These are phyloP conservation scores for Brassica cretica DNA, from an alignment of 345 rosid species.

Conservation along the genomic window DNA sequence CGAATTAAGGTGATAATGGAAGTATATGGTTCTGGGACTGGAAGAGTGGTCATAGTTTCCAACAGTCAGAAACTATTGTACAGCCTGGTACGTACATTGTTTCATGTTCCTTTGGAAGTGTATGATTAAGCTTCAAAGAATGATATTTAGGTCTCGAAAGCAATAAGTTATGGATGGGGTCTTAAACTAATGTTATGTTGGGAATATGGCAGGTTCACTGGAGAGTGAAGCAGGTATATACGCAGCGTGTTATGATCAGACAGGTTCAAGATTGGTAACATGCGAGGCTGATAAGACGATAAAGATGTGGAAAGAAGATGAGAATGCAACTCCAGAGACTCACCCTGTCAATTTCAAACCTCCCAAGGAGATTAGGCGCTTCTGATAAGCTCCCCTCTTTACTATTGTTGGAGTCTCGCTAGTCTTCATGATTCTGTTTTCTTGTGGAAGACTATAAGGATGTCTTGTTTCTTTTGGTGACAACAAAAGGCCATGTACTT, in stretches of 20 bases:
- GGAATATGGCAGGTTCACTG: conserved; percentile 69
- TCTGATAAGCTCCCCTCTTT: conserved; percentile 40
- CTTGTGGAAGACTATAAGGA: not conserved
- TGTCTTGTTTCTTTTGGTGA: not conserved
- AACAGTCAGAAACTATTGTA: conserved; percentile 90
- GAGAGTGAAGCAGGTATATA: conserved; percentile 98
- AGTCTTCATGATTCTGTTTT: conserved; percentile 13
- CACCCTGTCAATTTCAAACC: conserved; percentile 96
- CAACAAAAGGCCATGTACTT: conserved; percentile 10
- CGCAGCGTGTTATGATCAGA: conserved; percentile 70
- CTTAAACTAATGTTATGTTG: not conserved
- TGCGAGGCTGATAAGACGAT: conserved; percentile 98
- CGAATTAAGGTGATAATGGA: conserved; percentile 81
- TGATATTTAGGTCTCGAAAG: conserved; percentile 2
- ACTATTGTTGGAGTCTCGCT: not conserved
- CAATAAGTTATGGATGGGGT: not conserved
- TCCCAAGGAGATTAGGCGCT: conserved; percentile 94
- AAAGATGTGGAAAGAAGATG: conserved; percentile 99
- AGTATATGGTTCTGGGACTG: conserved; percentile 99
- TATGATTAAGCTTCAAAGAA: not conserved
- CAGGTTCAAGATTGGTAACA: conserved; percentile 80
- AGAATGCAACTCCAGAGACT: conserved; percentile 83
- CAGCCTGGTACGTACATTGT: conserved; percentile 57
- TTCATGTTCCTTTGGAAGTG: conserved; percentile 9
- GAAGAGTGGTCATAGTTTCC: conserved; percentile 98